A percentile compares a stretch with the other conserved stretches of the same genome.
phyloP scores from a whole-genome alignment of 495 filamentous ascomycete species.

The Aspergillus biplanus region DNA sequence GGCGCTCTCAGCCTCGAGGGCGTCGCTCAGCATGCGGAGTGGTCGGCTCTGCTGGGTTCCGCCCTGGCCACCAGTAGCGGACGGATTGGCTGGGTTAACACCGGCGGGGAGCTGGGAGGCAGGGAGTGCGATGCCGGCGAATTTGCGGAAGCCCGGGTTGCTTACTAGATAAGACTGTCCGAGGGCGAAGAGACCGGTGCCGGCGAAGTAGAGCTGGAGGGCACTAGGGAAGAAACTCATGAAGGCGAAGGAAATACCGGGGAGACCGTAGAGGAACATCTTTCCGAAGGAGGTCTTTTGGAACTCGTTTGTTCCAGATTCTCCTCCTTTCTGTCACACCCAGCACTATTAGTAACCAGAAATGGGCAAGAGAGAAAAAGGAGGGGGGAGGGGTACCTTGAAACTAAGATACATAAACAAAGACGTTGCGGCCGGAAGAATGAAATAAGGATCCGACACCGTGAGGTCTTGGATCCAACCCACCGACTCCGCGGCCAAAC shows the following conservation, averaged over 20 bases:
- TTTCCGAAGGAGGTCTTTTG: constrained; percentile 41
- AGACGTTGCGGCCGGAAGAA: constrained; percentile 66
- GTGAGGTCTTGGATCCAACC: constrained; percentile 84
- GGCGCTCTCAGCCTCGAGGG: constrained; percentile 20
- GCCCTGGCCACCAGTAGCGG: not conserved
- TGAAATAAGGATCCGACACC: constrained; percentile 70
- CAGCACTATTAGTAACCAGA: not conserved
- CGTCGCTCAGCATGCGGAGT: constrained; percentile 32
- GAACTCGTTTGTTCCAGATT: constrained; percentile 42
- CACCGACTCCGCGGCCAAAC: constrained; percentile 66
- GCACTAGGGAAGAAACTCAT: constrained; percentile 67
- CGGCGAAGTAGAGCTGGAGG: constrained; percentile 73
- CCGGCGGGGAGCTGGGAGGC: not conserved
- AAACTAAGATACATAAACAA: constrained; percentile 56
- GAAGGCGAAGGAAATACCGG: constrained; percentile 62
- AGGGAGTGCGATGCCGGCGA: constrained; percentile 30
- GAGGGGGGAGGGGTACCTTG: constrained; percentile 48
- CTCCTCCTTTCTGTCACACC: constrained; percentile 54
- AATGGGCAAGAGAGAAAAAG: not conserved
- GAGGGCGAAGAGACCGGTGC: constrained; percentile 57
- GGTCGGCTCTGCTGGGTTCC: constrained; percentile 16
- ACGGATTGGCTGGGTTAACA: not conserved
- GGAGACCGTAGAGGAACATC: constrained; percentile 59
- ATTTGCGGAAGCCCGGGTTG: constrained; percentile 31
- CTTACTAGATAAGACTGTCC: constrained; percentile 59